A percentile compares a stretch with the other conserved stretches of the same genome.
Evolutionary conservation across 768 basidiomycete species (phyloP).

Genomic region (Paxillus involutus): DNA sequence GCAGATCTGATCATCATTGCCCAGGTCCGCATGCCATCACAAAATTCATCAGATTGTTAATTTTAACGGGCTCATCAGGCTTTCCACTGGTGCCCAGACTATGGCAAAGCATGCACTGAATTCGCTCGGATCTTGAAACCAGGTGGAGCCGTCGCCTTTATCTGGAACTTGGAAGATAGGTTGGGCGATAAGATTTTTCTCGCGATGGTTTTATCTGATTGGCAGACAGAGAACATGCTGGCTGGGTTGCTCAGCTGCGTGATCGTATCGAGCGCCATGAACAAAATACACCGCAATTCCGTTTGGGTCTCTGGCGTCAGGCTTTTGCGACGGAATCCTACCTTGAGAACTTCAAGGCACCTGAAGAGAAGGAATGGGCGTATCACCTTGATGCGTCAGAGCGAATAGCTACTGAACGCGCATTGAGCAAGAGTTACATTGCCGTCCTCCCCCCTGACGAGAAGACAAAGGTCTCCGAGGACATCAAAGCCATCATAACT

Average conservation of each 20-base stretch:
- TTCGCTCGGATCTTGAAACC: slow-evolving; percentile 82
- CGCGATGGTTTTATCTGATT: background rate
- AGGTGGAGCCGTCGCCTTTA: slow-evolving; percentile 63
- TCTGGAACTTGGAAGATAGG: slow-evolving; percentile 94
- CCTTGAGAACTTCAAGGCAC: slow-evolving; percentile 53
- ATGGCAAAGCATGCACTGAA: slow-evolving; percentile 67
- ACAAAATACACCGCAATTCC: slow-evolving; percentile 78
- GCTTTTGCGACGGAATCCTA: slow-evolving; percentile 68
- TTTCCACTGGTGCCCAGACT: slow-evolving; percentile 92
- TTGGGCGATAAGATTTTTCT: slow-evolving; percentile 21
- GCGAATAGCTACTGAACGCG: slow-evolving; percentile 62
- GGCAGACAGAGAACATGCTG: slow-evolving; percentile 47
- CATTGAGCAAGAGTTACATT: slow-evolving; percentile 85
- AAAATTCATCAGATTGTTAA: background rate
- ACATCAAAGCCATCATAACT: slow-evolving; percentile 55
- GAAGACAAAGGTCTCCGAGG: slow-evolving; percentile 49
- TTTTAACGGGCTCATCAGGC: slow-evolving; percentile 51
- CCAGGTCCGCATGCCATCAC: slow-evolving; percentile 45
- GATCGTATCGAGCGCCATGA: slow-evolving; percentile 70
- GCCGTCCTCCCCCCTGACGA: slow-evolving; percentile 59
- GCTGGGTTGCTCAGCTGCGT: slow-evolving; percentile 77
- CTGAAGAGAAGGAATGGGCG: slow-evolving; percentile 54
- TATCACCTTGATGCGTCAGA: slow-evolving; percentile 54
- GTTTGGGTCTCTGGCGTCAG: slow-evolving; percentile 70
- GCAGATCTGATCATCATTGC: slow-evolving; percentile 81